Conservation (phyloP, 371 early-diverging fungal genomes). For the Mucor piriformis region DNA sequence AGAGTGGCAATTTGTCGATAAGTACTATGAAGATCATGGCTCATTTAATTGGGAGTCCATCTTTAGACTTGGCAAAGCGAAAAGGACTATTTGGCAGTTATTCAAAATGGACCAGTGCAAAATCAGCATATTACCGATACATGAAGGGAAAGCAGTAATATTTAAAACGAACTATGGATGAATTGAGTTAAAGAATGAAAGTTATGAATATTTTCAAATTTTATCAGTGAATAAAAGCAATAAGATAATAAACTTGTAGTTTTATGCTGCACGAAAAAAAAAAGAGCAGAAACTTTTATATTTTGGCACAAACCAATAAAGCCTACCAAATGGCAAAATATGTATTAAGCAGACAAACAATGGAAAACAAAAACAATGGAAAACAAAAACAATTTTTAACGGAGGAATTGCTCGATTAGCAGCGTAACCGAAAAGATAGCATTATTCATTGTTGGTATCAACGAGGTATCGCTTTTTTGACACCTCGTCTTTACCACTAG, state of each 20-base stretch:
- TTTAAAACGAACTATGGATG: neutral
- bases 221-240: slow-evolving; percentile 1
- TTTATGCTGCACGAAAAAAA: neutral
- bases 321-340: neutral
- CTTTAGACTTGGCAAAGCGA: slow-evolving; percentile 17
- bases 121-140: slow-evolving; percentile 19
- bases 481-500: too few species aligned
- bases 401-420: neutral
- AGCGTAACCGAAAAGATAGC: neutral
- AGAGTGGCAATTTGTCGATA: slow-evolving; percentile 21
- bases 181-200: neutral
- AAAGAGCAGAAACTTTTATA: neutral
- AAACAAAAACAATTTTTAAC: neutral
- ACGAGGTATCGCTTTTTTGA: too few species aligned
- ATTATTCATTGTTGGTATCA: neutral
- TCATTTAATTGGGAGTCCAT: slow-evolving; percentile 16
- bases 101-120: slow-evolving; percentile 18
- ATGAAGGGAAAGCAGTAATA: slow-evolving; percentile 13
- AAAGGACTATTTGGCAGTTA: slow-evolving; percentile 7
- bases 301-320: neutral
- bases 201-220: slow-evolving; percentile 11
- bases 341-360: neutral
- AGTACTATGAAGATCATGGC: slow-evolving; percentile 16
- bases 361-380: too few species aligned
- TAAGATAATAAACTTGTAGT: slow-evolving; percentile 8